Conservation (phyloP, 768 basidiomycete genomes). For the Collybia nuda region DNA sequence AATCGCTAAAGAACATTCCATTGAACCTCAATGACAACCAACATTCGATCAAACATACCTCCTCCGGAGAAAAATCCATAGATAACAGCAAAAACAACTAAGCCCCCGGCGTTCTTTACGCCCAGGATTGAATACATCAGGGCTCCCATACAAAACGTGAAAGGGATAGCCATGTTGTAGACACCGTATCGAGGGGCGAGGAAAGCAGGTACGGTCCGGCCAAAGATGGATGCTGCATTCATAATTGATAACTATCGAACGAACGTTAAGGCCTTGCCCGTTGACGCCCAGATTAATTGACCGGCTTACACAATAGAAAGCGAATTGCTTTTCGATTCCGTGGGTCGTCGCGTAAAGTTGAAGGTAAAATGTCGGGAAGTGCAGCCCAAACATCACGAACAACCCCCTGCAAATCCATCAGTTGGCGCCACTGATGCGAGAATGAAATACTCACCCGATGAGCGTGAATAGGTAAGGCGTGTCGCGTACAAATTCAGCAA, state of each 20-base stretch:
- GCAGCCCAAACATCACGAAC: slow-evolving; percentile 6
- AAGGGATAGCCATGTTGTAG: slow-evolving; percentile 23
- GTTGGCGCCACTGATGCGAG: neutral
- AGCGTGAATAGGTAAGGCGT: neutral
- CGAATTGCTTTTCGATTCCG: slow-evolving; percentile 18
- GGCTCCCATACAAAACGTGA: slow-evolving; percentile 18
- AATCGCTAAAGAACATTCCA: slow-evolving; percentile 5
- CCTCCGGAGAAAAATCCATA: slow-evolving; percentile 35
- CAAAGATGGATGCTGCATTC: slow-evolving; percentile 44
- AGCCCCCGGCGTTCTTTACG: slow-evolving; percentile 19
- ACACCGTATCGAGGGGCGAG: slow-evolving; percentile 26
- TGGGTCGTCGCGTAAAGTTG: slow-evolving; percentile 32
- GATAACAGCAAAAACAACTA: slow-evolving; percentile 29
- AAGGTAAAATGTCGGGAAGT: slow-evolving; percentile 25
- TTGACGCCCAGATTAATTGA: neutral
- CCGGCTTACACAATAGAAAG: slow-evolving; percentile 18
- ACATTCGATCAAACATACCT: neutral
- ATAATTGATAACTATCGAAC: slow-evolving; percentile 45
- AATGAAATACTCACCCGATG: neutral
- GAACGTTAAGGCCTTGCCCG: neutral
- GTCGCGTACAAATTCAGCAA: neutral
- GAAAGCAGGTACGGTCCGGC: slow-evolving; percentile 25
- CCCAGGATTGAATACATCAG: slow-evolving; percentile 28
- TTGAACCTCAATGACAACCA: neutral
- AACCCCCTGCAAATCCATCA: neutral